Evolutionary conservation across 345 rosid species (phyloP).

Genomic region (Citrus glauca): DNA sequence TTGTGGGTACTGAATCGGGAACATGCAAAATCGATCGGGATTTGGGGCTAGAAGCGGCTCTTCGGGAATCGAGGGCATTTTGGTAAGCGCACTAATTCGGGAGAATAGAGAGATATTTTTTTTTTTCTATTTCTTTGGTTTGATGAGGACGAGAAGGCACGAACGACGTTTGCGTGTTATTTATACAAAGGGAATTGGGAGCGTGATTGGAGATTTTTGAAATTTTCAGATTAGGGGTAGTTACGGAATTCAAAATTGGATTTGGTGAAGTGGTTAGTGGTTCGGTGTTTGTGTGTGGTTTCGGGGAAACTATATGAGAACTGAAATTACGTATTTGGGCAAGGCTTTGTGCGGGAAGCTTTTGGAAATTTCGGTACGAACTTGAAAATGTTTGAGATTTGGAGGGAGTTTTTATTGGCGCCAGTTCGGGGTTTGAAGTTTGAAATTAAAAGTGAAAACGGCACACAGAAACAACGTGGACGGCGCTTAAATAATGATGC

Average conservation of each 20-base stretch:
- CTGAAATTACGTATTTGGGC: not conserved
- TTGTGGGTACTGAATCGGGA: conserved; percentile 83
- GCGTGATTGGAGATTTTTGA: conserved; percentile 4
- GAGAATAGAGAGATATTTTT: too few relatives aligned
- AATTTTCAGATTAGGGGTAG: not conserved
- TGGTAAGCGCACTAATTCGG: not conserved
- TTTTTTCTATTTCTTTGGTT: too few relatives aligned
- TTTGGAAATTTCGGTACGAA: not conserved
- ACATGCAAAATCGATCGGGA: conserved; percentile 90
- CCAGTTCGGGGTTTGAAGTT: not conserved
- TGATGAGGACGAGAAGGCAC: not conserved
- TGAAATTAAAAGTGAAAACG: not conserved
- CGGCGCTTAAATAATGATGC: not conserved
- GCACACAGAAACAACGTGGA: not conserved
- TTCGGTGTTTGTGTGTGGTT: not conserved
- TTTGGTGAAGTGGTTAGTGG: not conserved
- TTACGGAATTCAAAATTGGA: not conserved
- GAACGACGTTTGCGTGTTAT: not conserved
- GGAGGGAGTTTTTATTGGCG: not conserved
- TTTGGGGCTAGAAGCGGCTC: conserved; percentile 81
- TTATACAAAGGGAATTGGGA: conserved; percentile 17
- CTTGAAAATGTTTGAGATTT: not conserved
- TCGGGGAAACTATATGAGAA: not conserved
- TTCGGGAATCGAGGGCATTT: conserved; percentile 43
- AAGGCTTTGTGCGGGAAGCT: conserved; percentile 30